Evolutionary conservation across 2,329 filamentous ascomycete species (phyloP).

Genomic region (Hymenoscyphus infarciens): DNA sequence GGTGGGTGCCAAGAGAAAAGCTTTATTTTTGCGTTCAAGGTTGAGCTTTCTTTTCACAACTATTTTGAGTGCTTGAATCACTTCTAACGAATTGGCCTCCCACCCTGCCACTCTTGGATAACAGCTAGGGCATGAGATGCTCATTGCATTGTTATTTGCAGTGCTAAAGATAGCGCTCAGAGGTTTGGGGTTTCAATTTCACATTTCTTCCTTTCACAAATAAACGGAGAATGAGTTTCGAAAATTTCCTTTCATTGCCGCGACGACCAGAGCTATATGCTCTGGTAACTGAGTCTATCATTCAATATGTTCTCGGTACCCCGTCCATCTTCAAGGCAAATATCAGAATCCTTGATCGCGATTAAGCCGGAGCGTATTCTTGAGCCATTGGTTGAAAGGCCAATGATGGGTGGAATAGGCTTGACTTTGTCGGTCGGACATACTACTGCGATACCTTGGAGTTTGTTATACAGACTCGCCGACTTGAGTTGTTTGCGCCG

Average conservation of each 20-base stretch:
- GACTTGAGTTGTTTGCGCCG: background rate
- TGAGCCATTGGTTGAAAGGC: constrained; percentile 76
- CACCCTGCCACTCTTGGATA: too few species aligned
- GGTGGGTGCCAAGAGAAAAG: constrained; percentile 3
- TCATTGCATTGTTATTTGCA: background rate
- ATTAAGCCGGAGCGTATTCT: constrained; percentile 99
- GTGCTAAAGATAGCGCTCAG: background rate
- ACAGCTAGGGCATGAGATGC: background rate
- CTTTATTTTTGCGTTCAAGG: background rate
- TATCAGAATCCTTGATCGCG: constrained; percentile 68
- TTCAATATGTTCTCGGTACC: constrained; percentile 76
- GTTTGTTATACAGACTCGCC: background rate
- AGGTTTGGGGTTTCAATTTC: background rate
- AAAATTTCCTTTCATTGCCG: constrained; percentile 25
- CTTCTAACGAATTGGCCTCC: background rate
- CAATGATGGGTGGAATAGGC: constrained; percentile 79
- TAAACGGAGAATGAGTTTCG: background rate
- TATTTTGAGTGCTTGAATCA: background rate
- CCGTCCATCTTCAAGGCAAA: constrained; percentile 70
- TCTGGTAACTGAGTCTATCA: constrained; percentile 58
- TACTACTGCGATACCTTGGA: constrained; percentile 10
- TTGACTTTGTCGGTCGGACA: constrained; percentile 74
- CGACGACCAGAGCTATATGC: constrained; percentile 34
- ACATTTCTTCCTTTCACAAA: constrained; percentile 1
- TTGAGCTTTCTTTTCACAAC: background rate